Evolutionary conservation across 352 stramenopile genomes (phyloP), one percentile per base, ranked within the genome.

Genomic region (Phytophthora lateralis): DNA sequence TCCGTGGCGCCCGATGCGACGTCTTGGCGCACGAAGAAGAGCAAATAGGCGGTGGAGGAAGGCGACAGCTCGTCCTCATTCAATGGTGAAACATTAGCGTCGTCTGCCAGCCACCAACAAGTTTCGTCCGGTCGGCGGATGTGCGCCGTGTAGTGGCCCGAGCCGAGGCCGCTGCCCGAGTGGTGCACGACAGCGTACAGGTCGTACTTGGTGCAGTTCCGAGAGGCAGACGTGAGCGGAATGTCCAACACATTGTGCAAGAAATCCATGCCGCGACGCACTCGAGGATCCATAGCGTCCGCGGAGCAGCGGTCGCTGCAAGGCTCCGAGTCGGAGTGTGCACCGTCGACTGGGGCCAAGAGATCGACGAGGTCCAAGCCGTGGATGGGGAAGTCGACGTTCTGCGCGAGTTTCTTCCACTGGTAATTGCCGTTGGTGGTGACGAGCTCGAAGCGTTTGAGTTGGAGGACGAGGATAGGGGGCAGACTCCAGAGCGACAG

Each of bases 111-210:
- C 69, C 94, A 97, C 96, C 97, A 99, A 26, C 24, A 48, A 3
- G 15, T 51, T 37, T 76, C 66, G 34, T 60, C 64, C 15, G 63
- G 48, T 20, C 76, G 66, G 11, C 68, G 65, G 20, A 88, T 71
- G 53, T 87, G 76, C 5, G 84, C 82, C 1, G 79, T 88, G 77
- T 99, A 99, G 69, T 99, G 97, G 4, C 96, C 96, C 17, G 85
- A 85, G 11, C 89, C 89, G 11, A 98, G 79, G n/a, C 82, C 88
- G 24, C 29, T 51, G 14, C 96, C 96, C 60, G 92, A 84, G 76
- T 99, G 97, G 76, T 98, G 92, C 51, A 98, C 91, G 6, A 99
- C 83, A 12, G 83, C 93, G 62, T 98, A 99, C 34, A 99, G 66
- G 71, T 97, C 87, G 64, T 98, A 98, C 17, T 85, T 53, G 18